Base-by-base conservation (phyloP, 2,329 filamentous ascomycete species). In the Exophiala alcalophila region DNA sequence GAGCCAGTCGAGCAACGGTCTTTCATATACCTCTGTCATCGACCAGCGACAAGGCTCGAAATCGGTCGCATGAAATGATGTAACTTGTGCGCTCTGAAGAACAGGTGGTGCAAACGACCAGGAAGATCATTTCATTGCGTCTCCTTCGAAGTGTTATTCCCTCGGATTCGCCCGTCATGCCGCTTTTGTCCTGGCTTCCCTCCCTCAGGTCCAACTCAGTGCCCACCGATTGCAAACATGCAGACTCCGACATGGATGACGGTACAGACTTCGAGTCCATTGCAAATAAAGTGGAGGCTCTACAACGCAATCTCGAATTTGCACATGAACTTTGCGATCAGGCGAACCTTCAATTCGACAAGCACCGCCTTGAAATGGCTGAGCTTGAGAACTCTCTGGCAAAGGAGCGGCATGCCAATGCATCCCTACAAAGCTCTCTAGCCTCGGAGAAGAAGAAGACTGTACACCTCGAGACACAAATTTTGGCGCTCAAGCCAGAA, bases 261-360 rank as follows among this genome's bases (percentile, higher is more conserved):
- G 11, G 19, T 16, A 31, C 34, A 19, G 38, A 52, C 33, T 49
- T 52, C 16, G 42, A 44, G 4, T 18, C 40, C n/a, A 31, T 52
- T 12, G 49, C 45, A 9, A 42, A 49, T 23, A 37, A 39, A 16
- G 36, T 52, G 12, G 45, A 49, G 28, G 30, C 33, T n/a, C 16
- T 52, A 3, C 45, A 42, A 14, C 18, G 12, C 10, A 39, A 52
- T 24, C 37, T 46, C 3, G 38, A 30, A 10, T 33, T 39, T 26
- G 45, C 45, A 10, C n/a, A 29, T 20, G 39, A 50, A 12, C 33
- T 50, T 12, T 47, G 40, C 27, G 44, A 44, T n/a, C 35, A 50
- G 36, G 48, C 48, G 6, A 47, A 52, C 18, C n/a, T 45, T n/a
- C 37, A 49, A 31, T 35, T 49, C 30, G 38, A 43, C 25, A 43